Evolutionary conservation across 305 asterid species (phyloP).

Genomic region (Withania somnifera): DNA sequence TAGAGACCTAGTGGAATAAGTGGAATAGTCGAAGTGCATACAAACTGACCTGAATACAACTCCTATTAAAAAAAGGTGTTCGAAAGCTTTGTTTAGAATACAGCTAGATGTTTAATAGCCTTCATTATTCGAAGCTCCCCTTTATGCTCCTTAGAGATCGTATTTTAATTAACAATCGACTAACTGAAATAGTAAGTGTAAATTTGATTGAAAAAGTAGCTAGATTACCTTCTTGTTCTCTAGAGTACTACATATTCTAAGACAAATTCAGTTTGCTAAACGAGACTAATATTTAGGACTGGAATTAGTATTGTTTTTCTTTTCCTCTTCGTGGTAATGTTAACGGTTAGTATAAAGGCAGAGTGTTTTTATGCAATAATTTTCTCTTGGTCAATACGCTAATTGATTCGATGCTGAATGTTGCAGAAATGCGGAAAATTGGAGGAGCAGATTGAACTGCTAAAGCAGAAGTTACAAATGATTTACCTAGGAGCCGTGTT

Average conservation of each 20-base stretch:
- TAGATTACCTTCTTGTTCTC: background rate
- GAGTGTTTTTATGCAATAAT: background rate
- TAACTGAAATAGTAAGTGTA: background rate
- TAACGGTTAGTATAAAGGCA: background rate
- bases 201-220: background rate
- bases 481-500: slow-evolving; percentile 74
- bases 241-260: background rate
- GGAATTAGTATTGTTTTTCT: background rate
- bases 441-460: slow-evolving; percentile 63
- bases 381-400: background rate
- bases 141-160: background rate
- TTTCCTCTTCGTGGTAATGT: background rate
- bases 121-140: background rate
- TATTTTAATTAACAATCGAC: background rate
- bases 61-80: too few species aligned
- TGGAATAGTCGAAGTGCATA: too few species aligned
- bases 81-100: too few species aligned
- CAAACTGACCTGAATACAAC: too few species aligned
- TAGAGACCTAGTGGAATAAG: too few species aligned
- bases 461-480: slow-evolving; percentile 62
- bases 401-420: slow-evolving; percentile 1
- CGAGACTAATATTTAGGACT: background rate
- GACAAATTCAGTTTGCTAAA: background rate
- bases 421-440: slow-evolving; percentile 68
- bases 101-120: background rate